Evolutionary conservation across 768 basidiomycete genomes (phyloP).

Genomic region (Boletus rufocinnamomeus): DNA sequence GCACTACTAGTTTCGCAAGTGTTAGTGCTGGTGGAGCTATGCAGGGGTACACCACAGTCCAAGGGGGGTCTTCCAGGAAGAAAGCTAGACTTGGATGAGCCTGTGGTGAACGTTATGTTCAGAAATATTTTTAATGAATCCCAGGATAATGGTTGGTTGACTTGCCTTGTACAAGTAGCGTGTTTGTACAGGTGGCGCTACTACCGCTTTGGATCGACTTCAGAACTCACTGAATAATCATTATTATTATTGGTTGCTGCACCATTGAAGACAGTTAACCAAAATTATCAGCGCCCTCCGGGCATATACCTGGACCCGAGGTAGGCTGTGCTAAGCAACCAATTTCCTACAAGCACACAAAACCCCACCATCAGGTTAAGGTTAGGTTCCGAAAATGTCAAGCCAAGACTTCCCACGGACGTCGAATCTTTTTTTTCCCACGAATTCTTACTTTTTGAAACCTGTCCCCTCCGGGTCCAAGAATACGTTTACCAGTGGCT

Average conservation of each 20-base stretch:
- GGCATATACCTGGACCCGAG: too few species aligned
- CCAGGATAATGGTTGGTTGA: neutral
- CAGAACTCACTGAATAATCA: neutral
- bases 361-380: too few species aligned
- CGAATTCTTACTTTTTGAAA: too few species aligned
- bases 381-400: too few species aligned
- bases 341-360: too few species aligned
- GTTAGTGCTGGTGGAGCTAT: constrained; percentile 51
- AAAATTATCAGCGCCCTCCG: too few species aligned
- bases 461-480: too few species aligned
- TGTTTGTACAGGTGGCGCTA: too few species aligned
- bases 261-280: neutral
- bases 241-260: neutral
- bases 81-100: constrained; percentile 56
- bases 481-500: neutral
- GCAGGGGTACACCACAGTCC: constrained; percentile 32
- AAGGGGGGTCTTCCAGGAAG: constrained; percentile 51
- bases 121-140: neutral
- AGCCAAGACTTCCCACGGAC: too few species aligned
- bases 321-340: too few species aligned
- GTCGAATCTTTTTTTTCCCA: too few species aligned
- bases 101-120: neutral
- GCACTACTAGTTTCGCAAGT: constrained; percentile 64
- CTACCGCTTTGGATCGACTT: neutral
- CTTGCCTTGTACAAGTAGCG: neutral